phyloP scores from a whole-genome alignment of 345 rosid genomes.

The Gossypium anomalum region DNA sequence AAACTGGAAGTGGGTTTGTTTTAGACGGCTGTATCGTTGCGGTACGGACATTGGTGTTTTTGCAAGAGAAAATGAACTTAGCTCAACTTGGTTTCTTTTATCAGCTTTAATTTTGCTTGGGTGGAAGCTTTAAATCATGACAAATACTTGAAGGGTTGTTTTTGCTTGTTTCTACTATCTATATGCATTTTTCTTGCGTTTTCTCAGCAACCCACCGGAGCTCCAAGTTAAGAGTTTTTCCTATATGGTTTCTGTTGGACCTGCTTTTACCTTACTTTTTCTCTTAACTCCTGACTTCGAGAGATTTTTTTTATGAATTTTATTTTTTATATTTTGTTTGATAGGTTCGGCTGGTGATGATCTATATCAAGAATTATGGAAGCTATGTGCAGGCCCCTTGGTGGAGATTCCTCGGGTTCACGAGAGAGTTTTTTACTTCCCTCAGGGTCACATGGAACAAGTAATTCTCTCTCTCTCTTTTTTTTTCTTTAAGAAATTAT shows the following conservation, averaged over 20 bases:
- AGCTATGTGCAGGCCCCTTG: constrained; percentile 75
- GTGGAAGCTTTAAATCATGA: neutral
- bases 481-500: neutral
- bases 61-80: neutral
- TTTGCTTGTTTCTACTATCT: neutral
- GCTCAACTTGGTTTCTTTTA: neutral
- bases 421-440: constrained; percentile 66
- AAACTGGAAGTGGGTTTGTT: constrained; percentile 6
- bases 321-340: constrained; percentile 11
- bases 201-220: constrained; percentile 21
- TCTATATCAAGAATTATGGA: constrained; percentile 66
- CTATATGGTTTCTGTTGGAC: neutral
- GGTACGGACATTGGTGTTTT: neutral
- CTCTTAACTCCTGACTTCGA: neutral
- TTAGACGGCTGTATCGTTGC: neutral
- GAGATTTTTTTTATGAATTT: neutral
- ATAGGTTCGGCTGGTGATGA: constrained; percentile 35
- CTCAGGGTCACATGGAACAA: constrained; percentile 84
- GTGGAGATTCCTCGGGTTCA: constrained; percentile 55
- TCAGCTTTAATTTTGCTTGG: neutral
- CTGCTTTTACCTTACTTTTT: neutral
- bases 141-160: constrained; percentile 6
- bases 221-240: neutral
- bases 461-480: constrained; percentile 18
- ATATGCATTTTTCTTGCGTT: constrained; percentile 9